Conservation (phyloP, 495 filamentous ascomycete species). For the Podospora fimiseda region DNA sequence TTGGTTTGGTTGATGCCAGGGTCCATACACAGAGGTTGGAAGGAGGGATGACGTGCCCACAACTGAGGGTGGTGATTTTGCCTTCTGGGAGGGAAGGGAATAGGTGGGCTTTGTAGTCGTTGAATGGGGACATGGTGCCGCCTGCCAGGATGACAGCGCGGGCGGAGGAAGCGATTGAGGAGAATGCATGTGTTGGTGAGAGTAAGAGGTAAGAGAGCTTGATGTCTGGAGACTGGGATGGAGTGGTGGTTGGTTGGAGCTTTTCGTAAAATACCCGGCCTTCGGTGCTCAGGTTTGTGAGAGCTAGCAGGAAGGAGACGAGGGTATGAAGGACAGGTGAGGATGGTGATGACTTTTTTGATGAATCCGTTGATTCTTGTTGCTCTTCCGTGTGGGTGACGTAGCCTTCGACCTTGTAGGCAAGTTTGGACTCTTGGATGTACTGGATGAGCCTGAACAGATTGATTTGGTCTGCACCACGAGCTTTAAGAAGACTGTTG, state of each 20-base stretch:
- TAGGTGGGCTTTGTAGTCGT: conserved; percentile 77
- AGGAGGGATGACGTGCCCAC: conserved; percentile 86
- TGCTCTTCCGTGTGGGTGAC: conserved; percentile 51
- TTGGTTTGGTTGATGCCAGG: conserved; percentile 27
- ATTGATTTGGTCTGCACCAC: conserved; percentile 93
- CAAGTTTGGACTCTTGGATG: conserved; percentile 85
- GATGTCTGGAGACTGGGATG: conserved; percentile 34
- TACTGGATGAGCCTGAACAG: conserved; percentile 81
- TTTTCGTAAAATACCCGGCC: conserved; percentile 78
- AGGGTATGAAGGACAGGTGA: conserved; percentile 77
- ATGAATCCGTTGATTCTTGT: conserved; percentile 23
- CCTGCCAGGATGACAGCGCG: conserved; percentile 86
- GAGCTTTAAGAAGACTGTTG: conserved; percentile 67
- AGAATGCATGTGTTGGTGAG: conserved; percentile 90
- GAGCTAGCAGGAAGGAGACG: conserved; percentile 69
- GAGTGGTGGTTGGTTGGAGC: conserved; percentile 13
- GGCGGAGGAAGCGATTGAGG: conserved; percentile 77
- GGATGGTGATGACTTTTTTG: conserved; percentile 26
- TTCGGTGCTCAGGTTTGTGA: conserved; percentile 85
- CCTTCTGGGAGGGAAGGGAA: conserved; percentile 65
- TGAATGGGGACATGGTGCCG: conserved; percentile 96
- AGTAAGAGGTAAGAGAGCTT: conserved; percentile 81
- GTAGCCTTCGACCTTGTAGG: conserved; percentile 91
- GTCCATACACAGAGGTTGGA: conserved; percentile 74
- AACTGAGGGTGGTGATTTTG: conserved; percentile 75